Base-by-base conservation (phyloP, 139 green algal species). In the Yamagishiella unicocca region DNA sequence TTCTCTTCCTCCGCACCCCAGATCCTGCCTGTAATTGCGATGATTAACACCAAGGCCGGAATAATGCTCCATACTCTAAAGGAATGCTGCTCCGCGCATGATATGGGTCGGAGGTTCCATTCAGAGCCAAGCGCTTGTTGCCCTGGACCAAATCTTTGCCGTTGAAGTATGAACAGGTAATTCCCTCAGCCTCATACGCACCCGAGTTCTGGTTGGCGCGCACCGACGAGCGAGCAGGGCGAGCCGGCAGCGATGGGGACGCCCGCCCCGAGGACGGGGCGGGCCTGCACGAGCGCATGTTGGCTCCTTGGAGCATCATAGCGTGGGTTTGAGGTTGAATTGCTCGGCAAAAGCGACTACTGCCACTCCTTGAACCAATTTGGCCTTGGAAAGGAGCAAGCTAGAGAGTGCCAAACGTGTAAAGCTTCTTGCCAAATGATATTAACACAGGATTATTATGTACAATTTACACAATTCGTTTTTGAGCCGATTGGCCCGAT, bases 1-100 rank as follows among this genome's bases (percentile, higher is more conserved):
- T 88, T 90, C 84, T 97, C 94, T 67, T 96, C 45, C 22, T 78
- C 81, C 2, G 81, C 45, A 3, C 64, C 64, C 81, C 81, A 87
- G 25, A 78, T 29, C 42, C 58, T 78, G 6, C 81, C 81, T 87
- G 43, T 46, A 33, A 46, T 31, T 31, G 66, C 21, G n/a, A n/a
- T n/a, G n/a, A n/a, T n/a, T n/a, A n/a, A n/a, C n/a, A n/a, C n/a
- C n/a, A n/a, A n/a, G n/a, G n/a, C n/a, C n/a, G n/a, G n/a, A n/a
- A n/a, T n/a, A n/a, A n/a, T n/a, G n/a, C n/a, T n/a, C n/a, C n/a
- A n/a, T n/a, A n/a, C n/a, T n/a, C 50, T 58, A 14, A 22, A 71
- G 21, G 62, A 14, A 71, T 40, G 62, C 27, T 21, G 29, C 22
- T 9, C 22, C 17, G 29, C 62, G 12, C 12, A 25, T 12, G 14